Conservation (phyloP, 1,284 basidiomycete species). For the Cerioporus squamosus region DNA sequence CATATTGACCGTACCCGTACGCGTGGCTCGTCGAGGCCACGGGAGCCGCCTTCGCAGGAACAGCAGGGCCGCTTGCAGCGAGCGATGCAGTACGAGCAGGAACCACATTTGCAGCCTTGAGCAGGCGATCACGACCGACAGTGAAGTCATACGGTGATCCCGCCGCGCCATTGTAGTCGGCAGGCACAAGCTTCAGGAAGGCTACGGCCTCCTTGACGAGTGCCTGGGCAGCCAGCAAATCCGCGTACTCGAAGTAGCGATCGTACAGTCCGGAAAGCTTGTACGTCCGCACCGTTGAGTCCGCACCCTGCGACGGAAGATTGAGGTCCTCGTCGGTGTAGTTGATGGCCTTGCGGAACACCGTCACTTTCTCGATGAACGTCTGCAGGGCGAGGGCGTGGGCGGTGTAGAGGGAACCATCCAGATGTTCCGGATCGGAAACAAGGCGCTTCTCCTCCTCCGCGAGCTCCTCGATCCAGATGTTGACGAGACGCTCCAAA, state of each 20-base stretch:
- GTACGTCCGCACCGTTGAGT: constrained; percentile 69
- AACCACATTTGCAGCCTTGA: constrained; percentile 50
- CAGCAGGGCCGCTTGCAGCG: constrained; percentile 26
- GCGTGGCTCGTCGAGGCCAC: constrained; percentile 22
- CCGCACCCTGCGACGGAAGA: constrained; percentile 35
- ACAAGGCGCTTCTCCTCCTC: constrained; percentile 79
- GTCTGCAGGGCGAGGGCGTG: constrained; percentile 91
- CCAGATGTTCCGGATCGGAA: constrained; percentile 47
- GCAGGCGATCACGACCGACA: constrained; percentile 66
- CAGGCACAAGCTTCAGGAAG: constrained; percentile 84
- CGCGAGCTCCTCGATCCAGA: constrained; percentile 91
- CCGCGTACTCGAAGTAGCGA: constrained; percentile 95
- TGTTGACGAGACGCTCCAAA: constrained; percentile 87
- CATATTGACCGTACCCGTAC: constrained; percentile 32
- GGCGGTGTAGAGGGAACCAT: constrained; percentile 76
- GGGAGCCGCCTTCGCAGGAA: constrained; percentile 17
- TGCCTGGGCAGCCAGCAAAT: constrained; percentile 90
- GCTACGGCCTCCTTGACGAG: constrained; percentile 82
- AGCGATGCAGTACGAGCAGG: constrained; percentile 34
- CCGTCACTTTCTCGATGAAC: constrained; percentile 96
- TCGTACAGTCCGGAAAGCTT: constrained; percentile 90
- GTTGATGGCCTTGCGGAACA: constrained; percentile 89
- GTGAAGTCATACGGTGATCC: constrained; percentile 56
- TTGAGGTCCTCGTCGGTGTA: constrained; percentile 86
- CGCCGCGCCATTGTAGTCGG: constrained; percentile 73